Base-by-base conservation (phyloP, 2,329 filamentous ascomycete genomes). In the Zymoseptoria crescenta region DNA sequence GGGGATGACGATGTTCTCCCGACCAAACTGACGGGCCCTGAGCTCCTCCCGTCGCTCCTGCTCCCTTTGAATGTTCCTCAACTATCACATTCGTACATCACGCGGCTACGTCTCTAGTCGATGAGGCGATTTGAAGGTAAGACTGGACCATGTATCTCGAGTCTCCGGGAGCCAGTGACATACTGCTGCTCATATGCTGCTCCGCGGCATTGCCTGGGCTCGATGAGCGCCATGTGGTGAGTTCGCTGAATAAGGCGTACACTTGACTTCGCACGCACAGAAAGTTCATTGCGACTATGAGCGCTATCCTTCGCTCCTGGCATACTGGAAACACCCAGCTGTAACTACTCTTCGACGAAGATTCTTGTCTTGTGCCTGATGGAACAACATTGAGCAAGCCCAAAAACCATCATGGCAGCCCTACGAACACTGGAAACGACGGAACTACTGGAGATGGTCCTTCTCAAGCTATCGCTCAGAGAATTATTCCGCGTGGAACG, bases 391-490 rank as follows among this genome's bases (percentile, higher is more conserved):
- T 21, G 20, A 29, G 20, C 8, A 19, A 51, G 49, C 30, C 13
- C n/a, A 52, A 16, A 45, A 13, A 20, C 35, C 24, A 20, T 8
- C 41, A 59, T 56, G 54, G 54, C 54, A 20, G 30, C 45, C 13
- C 56, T 59, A 20, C 24, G 49, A 6, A 49, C 27, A 52, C 16
- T 59, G 35, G 35, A 45, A 16, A 45, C 35, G 35, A 45, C 55
- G 16, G 62, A 64, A 45, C 56, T 63, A n/a, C 59, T 63, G 1
- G 62, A 63, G 45, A 53, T 35, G 52, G 54, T 63, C 21, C 49
- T 64, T 8, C 51, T 56, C 19, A 49, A 61, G 19, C 54, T 61
- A 13, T 56, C 57, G 8, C 59, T 63, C 57, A 54, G 41, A 28
- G 57, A 63, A 16, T 56, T 64, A 10, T 35, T 63, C 16, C 58